Percentiles rank a stretch among this genome's conserved stretches.
phyloP scores from a whole-genome alignment of 2,329 filamentous ascomycete genomes.

The Cladophialophora yegresii region DNA sequence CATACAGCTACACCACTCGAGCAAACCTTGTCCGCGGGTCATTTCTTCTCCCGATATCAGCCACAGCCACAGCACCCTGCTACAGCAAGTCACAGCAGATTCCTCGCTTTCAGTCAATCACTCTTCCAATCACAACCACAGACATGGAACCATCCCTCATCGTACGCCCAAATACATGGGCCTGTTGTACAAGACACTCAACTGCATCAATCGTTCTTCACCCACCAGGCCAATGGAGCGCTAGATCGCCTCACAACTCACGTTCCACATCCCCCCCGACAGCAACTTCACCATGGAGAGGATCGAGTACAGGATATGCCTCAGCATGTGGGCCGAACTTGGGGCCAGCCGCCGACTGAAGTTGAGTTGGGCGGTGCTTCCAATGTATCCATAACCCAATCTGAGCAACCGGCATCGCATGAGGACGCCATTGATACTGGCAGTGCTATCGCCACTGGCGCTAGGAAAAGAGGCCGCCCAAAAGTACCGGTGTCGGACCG shows the following conservation, averaged over 20 bases:
- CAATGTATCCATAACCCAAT: background rate
- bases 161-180: background rate
- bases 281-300: background rate
- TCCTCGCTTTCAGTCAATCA: conserved; percentile 2
- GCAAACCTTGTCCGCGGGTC: conserved; percentile 10
- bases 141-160: background rate
- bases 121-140: background rate
- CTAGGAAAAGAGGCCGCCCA: conserved; percentile 9
- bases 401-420: background rate
- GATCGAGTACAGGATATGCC: background rate
- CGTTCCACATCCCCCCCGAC: background rate
- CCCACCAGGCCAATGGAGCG: background rate
- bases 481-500: background rate
- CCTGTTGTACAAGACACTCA: background rate
- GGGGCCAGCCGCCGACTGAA: background rate
- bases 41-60: conserved; percentile 8
- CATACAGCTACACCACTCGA: background rate
- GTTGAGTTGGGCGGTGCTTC: background rate
- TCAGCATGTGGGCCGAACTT: background rate
- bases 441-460: background rate
- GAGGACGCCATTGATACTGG: background rate
- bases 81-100: background rate
- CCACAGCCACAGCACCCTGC: background rate
- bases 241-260: background rate
- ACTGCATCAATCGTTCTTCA: no score